A percentile compares a stretch with the other conserved stretches of the same genome.
Evolutionary conservation across 345 rosid genomes (phyloP).

Genomic region (Anacardium occidentale): DNA sequence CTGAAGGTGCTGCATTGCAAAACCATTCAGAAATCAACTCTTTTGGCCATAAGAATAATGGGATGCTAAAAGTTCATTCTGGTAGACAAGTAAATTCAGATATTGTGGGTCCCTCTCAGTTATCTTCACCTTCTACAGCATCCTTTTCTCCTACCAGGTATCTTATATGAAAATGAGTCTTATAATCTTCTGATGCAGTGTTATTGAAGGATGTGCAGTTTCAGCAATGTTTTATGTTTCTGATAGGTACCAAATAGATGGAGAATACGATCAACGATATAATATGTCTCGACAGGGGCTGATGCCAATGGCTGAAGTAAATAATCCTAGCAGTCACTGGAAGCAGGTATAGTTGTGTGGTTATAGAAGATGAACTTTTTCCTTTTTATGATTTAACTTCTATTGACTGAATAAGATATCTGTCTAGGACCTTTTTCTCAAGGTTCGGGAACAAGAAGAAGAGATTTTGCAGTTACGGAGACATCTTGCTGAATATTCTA

Average conservation of each 20-base stretch:
- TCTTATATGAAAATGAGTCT: conserved; percentile 11
- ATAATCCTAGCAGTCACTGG: conserved; percentile 53
- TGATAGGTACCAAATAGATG: conserved; percentile 61
- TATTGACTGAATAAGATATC: conserved; percentile 20
- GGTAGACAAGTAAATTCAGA: conserved; percentile 29
- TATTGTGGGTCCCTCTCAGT: conserved; percentile 45
- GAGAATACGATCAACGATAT: conserved; percentile 47
- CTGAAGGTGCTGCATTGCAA: conserved; percentile 41
- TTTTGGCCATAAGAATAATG: conserved; percentile 46
- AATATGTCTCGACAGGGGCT: conserved; percentile 53
- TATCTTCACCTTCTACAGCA: conserved; percentile 61
- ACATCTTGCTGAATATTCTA: conserved; percentile 75
- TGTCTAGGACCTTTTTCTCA: conserved; percentile 55
- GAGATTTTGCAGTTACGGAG: conserved; percentile 74
- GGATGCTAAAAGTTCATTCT: conserved; percentile 45
- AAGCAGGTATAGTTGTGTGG: conserved; percentile 61
- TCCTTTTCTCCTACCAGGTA: conserved; percentile 67
- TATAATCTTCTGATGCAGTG: conserved; percentile 11
- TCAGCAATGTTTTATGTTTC: conserved; percentile 19
- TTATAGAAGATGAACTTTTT: conserved; percentile 21
- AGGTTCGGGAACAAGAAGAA: conserved; percentile 77
- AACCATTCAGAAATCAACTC: conserved; percentile 36
- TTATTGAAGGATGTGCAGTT: conserved; percentile 11
- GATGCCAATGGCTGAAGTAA: conserved; percentile 70
- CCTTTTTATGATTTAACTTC: background rate